A percentile compares a stretch with the other conserved stretches of the same genome.
phyloP scores from a whole-genome alignment of 306 rosid genomes.

The Trifolium subterraneum region DNA sequence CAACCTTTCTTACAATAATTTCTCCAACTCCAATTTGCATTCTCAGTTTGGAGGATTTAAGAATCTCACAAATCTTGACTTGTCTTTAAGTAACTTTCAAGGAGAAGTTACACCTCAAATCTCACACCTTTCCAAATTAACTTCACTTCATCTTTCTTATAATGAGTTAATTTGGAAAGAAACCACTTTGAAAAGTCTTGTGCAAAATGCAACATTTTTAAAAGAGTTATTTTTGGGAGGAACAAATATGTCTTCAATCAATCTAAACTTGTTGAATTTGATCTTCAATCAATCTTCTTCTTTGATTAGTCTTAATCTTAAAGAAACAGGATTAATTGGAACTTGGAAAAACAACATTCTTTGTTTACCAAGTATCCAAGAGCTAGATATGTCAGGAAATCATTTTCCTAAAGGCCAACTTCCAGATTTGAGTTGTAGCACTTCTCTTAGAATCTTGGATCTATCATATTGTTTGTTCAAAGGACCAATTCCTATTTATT shows the following conservation, averaged over 20 bases:
- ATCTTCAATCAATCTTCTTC: conserved; percentile 22
- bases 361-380: conserved; percentile 25
- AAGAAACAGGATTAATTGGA: neutral
- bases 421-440: neutral
- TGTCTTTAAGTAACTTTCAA: neutral
- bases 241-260: neutral
- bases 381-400: conserved; percentile 1
- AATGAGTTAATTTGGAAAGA: neutral
- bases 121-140: conserved; percentile 2
- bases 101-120: neutral
- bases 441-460: neutral
- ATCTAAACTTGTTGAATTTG: neutral
- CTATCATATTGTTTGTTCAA: neutral
- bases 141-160: neutral
- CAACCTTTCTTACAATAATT: conserved; percentile 10
- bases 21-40: neutral
- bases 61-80: neutral
- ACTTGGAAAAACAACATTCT: neutral
- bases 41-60: neutral
- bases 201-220: conserved; percentile 3
- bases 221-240: neutral
- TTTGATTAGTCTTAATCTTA: conserved; percentile 8
- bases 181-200: conserved; percentile 6
- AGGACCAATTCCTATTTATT: neutral
- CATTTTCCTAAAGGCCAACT: neutral